These are phyloP conservation scores for Onygena corvina DNA, from an alignment of 2,329 filamentous ascomycete species.

Conservation along the genomic window DNA sequence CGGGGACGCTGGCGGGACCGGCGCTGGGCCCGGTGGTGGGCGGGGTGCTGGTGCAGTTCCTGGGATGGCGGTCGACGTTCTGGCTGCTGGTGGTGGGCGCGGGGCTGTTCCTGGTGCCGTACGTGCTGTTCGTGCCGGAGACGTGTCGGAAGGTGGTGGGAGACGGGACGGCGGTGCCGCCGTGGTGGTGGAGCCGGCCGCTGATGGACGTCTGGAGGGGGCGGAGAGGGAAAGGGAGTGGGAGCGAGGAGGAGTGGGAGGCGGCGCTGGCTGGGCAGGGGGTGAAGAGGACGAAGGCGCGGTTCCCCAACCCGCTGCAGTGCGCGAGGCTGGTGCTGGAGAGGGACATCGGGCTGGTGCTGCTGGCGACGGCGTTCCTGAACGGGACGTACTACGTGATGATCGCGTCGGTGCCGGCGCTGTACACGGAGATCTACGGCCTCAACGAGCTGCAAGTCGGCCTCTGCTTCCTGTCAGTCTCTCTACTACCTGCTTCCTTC, in stretches of 20 bases:
- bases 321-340: slow-evolving; percentile 28
- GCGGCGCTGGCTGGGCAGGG: neutral
- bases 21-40: slow-evolving; percentile 50
- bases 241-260: slow-evolving; percentile 6
- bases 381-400: slow-evolving; percentile 41
- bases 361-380: slow-evolving; percentile 31
- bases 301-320: slow-evolving; percentile 29
- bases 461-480: slow-evolving; percentile 24
- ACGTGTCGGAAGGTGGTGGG: slow-evolving; percentile 32
- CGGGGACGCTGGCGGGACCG: slow-evolving; percentile 42
- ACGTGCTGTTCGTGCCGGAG: slow-evolving; percentile 45
- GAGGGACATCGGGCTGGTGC: slow-evolving; percentile 27
- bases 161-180: slow-evolving; percentile 23
- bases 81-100: slow-evolving; percentile 53
- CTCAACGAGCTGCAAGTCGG: slow-evolving; percentile 39
- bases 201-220: slow-evolving; percentile 16
- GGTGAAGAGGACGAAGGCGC: slow-evolving; percentile 14
- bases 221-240: neutral
- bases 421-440: slow-evolving; percentile 36
- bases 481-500: slow-evolving; percentile 11
- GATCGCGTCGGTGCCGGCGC: slow-evolving; percentile 36
- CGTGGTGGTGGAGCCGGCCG: slow-evolving; percentile 15
- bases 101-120: slow-evolving; percentile 41
- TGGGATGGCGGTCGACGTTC: slow-evolving; percentile 58
- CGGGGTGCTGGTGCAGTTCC: slow-evolving; percentile 50